Evolutionary conservation across 148 eudicot genomes (phyloP).

Genomic region (Cornus controversa): DNA sequence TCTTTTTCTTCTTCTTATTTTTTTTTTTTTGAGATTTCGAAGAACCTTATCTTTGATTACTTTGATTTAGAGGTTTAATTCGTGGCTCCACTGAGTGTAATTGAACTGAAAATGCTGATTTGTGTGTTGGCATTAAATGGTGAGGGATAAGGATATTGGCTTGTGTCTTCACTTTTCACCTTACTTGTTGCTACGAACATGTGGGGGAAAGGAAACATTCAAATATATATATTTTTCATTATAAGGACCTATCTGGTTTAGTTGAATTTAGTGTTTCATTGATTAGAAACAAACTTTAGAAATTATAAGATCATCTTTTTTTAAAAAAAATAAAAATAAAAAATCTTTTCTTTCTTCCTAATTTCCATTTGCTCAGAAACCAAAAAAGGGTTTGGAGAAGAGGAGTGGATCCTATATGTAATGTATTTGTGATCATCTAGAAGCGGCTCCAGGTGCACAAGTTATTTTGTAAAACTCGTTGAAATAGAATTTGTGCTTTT

Average conservation of each 20-base stretch:
- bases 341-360: background rate
- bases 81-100: background rate
- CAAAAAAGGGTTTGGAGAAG: background rate
- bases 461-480: background rate
- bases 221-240: background rate
- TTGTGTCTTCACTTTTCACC: background rate
- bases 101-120: background rate
- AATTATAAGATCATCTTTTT: too few species aligned
- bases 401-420: background rate
- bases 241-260: background rate
- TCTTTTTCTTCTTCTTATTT: too few species aligned
- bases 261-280: background rate
- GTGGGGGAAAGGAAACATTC: background rate
- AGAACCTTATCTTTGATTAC: background rate
- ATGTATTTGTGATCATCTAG: background rate
- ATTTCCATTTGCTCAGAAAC: background rate
- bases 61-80: background rate
- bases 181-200: background rate
- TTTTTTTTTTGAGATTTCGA: background rate
- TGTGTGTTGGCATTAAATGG: constrained; percentile 1
- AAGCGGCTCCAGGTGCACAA: background rate
- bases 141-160: background rate
- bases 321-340: too few species aligned
- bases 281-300: background rate
- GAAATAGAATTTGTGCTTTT: too few species aligned